Evolutionary conservation across 768 basidiomycete species (phyloP).

Genomic region (Stropharia rugosoannulata): DNA sequence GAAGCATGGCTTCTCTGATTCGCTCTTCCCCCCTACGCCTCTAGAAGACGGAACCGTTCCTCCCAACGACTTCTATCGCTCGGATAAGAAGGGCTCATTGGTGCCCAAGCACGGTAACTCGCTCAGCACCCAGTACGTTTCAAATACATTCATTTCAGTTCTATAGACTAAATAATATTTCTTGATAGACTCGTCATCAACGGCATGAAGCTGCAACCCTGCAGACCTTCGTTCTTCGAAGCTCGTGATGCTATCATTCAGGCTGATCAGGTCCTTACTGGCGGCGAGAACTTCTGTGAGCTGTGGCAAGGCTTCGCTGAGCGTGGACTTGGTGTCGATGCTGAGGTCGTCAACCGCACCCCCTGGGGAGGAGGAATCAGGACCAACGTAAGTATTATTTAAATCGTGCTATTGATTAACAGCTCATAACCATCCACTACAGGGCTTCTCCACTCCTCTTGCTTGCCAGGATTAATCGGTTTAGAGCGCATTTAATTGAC

Average conservation of each 20-base stretch:
- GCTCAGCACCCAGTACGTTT: constrained; percentile 64
- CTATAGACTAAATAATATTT: background rate
- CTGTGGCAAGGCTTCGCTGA: constrained; percentile 85
- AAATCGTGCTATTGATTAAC: background rate
- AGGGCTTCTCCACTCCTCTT: constrained; percentile 27
- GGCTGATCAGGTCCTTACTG: constrained; percentile 87
- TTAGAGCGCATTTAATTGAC: background rate
- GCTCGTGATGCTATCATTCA: constrained; percentile 89
- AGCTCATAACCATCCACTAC: background rate
- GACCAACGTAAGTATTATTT: constrained; percentile 42
- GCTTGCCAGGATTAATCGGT: constrained; percentile 20
- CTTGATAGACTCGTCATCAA: constrained; percentile 68
- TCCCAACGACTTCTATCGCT: constrained; percentile 71
- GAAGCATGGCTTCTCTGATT: constrained; percentile 79
- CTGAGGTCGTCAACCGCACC: constrained; percentile 69
- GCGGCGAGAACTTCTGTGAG: constrained; percentile 88
- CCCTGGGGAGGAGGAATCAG: constrained; percentile 95
- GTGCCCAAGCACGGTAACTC: constrained; percentile 94
- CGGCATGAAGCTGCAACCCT: constrained; percentile 95
- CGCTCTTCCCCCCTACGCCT: constrained; percentile 79
- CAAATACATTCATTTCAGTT: background rate
- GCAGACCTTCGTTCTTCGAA: constrained; percentile 87
- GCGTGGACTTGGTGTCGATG: constrained; percentile 80
- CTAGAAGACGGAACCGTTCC: constrained; percentile 63
- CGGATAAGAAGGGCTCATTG: constrained; percentile 51